Base-by-base conservation (phyloP, 208 protist genomes). In the Trypanosoma mega region DNA sequence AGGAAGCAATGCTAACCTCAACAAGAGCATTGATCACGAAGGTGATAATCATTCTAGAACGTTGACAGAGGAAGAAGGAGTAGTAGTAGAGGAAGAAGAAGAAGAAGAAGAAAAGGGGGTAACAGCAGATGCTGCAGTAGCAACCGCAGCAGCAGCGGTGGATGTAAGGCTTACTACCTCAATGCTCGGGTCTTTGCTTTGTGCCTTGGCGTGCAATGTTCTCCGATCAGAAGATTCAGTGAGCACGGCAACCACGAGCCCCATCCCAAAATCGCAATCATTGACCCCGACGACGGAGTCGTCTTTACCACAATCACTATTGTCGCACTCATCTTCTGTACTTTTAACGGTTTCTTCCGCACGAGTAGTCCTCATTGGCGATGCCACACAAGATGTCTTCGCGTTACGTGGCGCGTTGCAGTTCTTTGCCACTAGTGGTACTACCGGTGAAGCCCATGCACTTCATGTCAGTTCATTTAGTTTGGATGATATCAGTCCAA, bases 401-500 rank as follows among this genome's bases (percentile, higher is more conserved):
- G 21, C 26, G 3, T n/a, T 58, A 18, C 50, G 60, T 31, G 50
- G 49, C 2, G 37, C 45, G 20, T 21, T 58, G 27, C 60, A 67
- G 27, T 37, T 52, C 11, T 67, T 58, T 58, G 46, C 39, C 3
- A 52, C 27, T 52, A 18, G 4, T 11, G 59, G 59, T 29, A 36
- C 5, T 30, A 3, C n/a, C 5, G 20, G 20, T 3, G 20, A 27
- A 11, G 46, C 21, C 3, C 7, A 34, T 21, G 46, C 36, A 41
- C 24, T 67, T 23, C 50, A 67, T 37, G 3, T 67, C 21, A 49
- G 29, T 1, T 7, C 1, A 8, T 8, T 67, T 2, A 67, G 50
- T n/a, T 4, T 67, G 33, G 50, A 57, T 33, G 50, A 67, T 33
- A 59, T 67, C 31, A 59, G 50, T 23, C 60, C 60, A 16, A 51